A percentile compares a stretch with the other conserved stretches of the same genome.
Evolutionary conservation across 179 eudicot genomes (phyloP).

Genomic region (Spinacia oleracea): DNA sequence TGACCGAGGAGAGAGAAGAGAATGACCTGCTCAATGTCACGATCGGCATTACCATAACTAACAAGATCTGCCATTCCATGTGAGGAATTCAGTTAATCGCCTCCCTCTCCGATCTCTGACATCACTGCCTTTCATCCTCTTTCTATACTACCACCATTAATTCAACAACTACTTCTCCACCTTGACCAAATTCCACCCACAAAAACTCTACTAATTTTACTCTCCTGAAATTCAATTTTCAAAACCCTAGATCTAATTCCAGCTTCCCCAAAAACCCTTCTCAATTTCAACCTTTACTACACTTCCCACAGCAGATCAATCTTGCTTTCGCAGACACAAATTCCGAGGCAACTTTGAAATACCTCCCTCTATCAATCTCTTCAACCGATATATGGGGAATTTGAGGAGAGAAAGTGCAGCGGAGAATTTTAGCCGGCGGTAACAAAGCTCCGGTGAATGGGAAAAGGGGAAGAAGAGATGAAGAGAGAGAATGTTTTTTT

Average conservation of each 20-base stretch:
- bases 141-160: conserved; percentile 39
- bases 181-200: conserved; percentile 13
- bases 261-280: background rate
- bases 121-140: conserved; percentile 78
- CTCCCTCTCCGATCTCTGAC: conserved; percentile 57
- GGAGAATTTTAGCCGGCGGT: conserved; percentile 18
- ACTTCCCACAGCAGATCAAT: conserved; percentile 24
- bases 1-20: background rate
- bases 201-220: conserved; percentile 5
- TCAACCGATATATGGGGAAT: background rate
- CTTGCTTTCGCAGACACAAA: conserved; percentile 13
- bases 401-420: background rate
- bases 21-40: conserved; percentile 86
- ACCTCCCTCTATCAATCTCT: background rate
- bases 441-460: conserved; percentile 4
- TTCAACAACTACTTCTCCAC: background rate
- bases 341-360: conserved; percentile 15
- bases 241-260: conserved; percentile 33
- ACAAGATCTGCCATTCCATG: conserved; percentile 99
- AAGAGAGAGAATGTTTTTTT: conserved; percentile 18
- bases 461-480: background rate
- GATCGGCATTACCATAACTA: conserved; percentile 74
- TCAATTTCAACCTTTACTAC: background rate
- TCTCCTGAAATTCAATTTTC: background rate
- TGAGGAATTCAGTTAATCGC: conserved; percentile 50